Evolutionary conservation across 192 early-diverging fungal species (phyloP), one percentile per base, ranked within the genome.

Genomic region (Rhizophagus sp.): DNA sequence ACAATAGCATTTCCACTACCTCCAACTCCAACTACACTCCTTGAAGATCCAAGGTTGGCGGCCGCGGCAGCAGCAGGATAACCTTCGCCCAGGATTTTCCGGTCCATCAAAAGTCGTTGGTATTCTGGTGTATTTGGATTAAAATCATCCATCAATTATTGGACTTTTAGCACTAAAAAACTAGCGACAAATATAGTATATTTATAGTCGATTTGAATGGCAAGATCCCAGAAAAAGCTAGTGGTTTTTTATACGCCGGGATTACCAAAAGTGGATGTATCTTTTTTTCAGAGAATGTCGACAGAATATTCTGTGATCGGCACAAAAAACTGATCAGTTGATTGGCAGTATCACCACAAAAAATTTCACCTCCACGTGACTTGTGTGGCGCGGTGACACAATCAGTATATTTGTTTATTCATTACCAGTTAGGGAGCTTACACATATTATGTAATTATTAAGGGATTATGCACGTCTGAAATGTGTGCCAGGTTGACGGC

Each of bases 51-150:
- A 71, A 30, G 33, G 69, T 39, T 71, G 33, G 39, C 39, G 22
- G 33, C 39, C 0, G 36, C 69, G 36, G 30, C 74, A 75, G 52
- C 44, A 30, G 44, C 30, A 27, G 74, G 27, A 75, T 52, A 75
- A 36, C 52, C 50, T 75, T 75, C 74, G 11, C 74, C 30, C 19
- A 75, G 7, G 44, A 50, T 30, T 62, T 75, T 75, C 30, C 61
- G 49, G 19, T 61, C 74, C 74, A 75, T 75, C 61, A 75, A 50
- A 6, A 75, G 34, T 62, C 74, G 33, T 27, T 75, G 24, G 50
- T 52, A 50, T 27, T 75, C 74, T 4, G 74, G 50, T 27, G 17
- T 34, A 34, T 75, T 75, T 62, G 25, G 13, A 61, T 75, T 61
- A 36, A 69, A 69, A 69, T 69, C 10, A 9, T 69, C 67, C 67